These are phyloP conservation scores for Skeletonema menzelii DNA, from an alignment of 108 stramenopile genomes.

Conservation along the genomic window DNA sequence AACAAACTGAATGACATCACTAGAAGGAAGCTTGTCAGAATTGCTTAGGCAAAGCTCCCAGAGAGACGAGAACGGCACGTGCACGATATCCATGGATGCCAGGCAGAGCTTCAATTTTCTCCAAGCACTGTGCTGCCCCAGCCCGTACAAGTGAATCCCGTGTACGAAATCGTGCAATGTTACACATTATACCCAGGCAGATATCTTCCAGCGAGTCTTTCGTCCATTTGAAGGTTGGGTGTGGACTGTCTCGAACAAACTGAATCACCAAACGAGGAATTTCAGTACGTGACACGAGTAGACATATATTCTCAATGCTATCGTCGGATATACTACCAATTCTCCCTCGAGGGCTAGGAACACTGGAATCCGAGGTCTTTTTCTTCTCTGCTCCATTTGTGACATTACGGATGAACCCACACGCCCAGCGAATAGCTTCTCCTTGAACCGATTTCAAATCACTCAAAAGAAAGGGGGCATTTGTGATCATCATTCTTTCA, in stretches of 20 bases:
- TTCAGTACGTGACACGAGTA: conserved; percentile 83
- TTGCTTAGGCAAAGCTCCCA: conserved; percentile 38
- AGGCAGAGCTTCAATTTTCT: conserved; percentile 74
- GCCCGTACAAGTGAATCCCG: conserved; percentile 77
- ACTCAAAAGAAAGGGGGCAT: conserved; percentile 58
- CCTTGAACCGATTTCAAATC: conserved; percentile 62
- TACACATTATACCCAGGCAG: conserved; percentile 84
- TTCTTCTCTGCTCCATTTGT: not conserved
- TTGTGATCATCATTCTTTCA: conserved; percentile 76
- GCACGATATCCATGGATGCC: conserved; percentile 56
- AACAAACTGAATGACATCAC: not conserved
- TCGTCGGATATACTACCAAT: conserved; percentile 36
- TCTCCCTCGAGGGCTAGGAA: not conserved
- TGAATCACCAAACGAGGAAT: conserved; percentile 87
- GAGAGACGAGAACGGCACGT: conserved; percentile 38
- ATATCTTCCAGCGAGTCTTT: conserved; percentile 90
- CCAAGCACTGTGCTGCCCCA: conserved; percentile 84
- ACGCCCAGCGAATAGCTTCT: conserved; percentile 91
- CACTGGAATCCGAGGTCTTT: not conserved
- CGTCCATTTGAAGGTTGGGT: conserved; percentile 88
- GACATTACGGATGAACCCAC: conserved; percentile 92
- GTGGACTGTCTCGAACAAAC: conserved; percentile 78
- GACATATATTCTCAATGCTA: conserved; percentile 82
- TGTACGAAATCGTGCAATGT: conserved; percentile 84
- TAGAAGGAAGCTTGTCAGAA: not conserved